phyloP scores from a whole-genome alignment of 2,329 filamentous ascomycete genomes.

The Raffaelea arxii region DNA sequence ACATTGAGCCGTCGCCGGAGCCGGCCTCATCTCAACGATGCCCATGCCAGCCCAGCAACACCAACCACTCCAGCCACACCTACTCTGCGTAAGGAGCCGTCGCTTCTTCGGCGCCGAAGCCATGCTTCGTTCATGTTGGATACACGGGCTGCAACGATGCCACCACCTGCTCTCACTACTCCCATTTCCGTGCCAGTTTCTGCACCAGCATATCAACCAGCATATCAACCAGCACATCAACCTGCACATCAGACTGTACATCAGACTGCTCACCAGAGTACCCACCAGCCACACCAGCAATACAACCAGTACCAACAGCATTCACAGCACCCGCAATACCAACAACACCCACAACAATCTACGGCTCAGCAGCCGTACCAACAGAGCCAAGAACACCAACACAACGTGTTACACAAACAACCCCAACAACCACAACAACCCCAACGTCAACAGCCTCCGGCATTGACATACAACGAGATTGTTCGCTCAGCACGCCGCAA shows the following conservation, averaged over 20 bases:
- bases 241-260: too few relatives aligned
- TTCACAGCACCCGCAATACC: not conserved
- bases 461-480: conserved; percentile 40
- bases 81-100: too few relatives aligned
- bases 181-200: too few relatives aligned
- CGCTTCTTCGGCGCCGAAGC: too few relatives aligned
- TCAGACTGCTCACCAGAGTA: too few relatives aligned
- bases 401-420: not conserved
- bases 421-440: not conserved
- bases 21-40: conserved; percentile 32
- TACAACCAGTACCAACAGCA: not conserved
- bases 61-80: not conserved
- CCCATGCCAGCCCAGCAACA: not conserved
- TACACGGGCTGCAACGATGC: too few relatives aligned
- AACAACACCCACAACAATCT: not conserved
- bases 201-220: too few relatives aligned
- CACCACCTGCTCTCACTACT: too few relatives aligned
- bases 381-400: conserved; percentile 1
- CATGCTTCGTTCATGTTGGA: too few relatives aligned
- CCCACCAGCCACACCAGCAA: conserved; percentile 22
- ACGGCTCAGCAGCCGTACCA: conserved; percentile 9
- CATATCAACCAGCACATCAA: too few relatives aligned
- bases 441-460: conserved; percentile 20
- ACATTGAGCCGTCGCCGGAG: conserved; percentile 47
- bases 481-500: conserved; percentile 18